A percentile compares a stretch with the other conserved stretches of the same genome.
Evolutionary conservation across 257 asterid species (phyloP).

Genomic region (Nicotiana tabacum): DNA sequence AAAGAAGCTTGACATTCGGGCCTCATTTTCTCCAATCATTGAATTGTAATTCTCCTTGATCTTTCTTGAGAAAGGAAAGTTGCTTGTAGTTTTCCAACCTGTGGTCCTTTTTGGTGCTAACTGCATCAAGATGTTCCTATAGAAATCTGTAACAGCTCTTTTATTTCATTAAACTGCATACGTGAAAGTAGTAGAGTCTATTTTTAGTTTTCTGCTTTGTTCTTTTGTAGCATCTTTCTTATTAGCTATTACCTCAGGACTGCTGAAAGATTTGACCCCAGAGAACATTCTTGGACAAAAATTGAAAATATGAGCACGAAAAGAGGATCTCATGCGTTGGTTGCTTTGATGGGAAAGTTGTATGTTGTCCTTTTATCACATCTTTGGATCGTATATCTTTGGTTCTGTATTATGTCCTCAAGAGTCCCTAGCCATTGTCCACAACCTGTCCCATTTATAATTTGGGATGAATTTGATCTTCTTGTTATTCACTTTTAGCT

Average conservation of each 20-base stretch:
- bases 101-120: neutral
- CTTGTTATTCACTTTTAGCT: neutral
- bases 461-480: neutral
- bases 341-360: slow-evolving; percentile 60
- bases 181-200: neutral
- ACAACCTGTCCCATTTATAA: neutral
- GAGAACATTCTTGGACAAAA: slow-evolving; percentile 73
- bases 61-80: neutral
- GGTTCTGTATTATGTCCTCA: neutral
- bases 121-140: neutral
- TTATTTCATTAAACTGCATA: neutral
- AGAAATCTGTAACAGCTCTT: neutral
- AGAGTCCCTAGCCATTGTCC: too few relatives aligned
- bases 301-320: slow-evolving; percentile 48
- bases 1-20: neutral
- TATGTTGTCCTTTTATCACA: slow-evolving; percentile 22
- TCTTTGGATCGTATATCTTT: neutral
- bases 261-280: slow-evolving; percentile 84
- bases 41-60: neutral
- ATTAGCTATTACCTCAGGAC: slow-evolving; percentile 34
- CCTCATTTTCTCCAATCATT: neutral
- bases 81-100: neutral
- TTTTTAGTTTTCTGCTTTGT: neutral
- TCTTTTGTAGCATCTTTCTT: slow-evolving; percentile 1
- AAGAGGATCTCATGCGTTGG: slow-evolving; percentile 66